Evolutionary conservation across 805 yeast species (phyloP), one percentile per base, ranked within the genome.

Genomic region (Komagataella kurtzmanii): DNA sequence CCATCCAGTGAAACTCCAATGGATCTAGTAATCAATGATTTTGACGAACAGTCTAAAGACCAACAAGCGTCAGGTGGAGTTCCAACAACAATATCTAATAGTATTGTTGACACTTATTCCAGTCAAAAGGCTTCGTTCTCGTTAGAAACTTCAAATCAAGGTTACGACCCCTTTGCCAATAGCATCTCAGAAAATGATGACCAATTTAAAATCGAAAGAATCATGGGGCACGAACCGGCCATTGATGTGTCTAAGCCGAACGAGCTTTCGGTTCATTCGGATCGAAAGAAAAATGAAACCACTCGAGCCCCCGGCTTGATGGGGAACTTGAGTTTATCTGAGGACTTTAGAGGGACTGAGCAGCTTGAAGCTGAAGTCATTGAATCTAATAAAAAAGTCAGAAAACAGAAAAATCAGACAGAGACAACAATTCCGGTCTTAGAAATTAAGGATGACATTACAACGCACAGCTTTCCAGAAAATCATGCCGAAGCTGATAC

Each of bases 231-330:
- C 6, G 3, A 10, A 7, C 6, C 40, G 3, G n/a, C 4, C 6
- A 30, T 30, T 8, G 6, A 30, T 30, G n/a, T 10, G 2, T 14
- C 40, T 10, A 14, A 4, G 14, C 40, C 40, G 14, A 10, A 8
- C 14, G 12, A 24, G 7, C 24, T 45, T 49, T 48, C 49, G 50
- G 46, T 48, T 48, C 36, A 45, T 45, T 51, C 49, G 3, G 23
- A 7, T 24, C 17, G 12, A 5, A 12, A 18, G 43, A 24, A 24
- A 21, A 46, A 17, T 14, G 52, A 46, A 50, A 36, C 49, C n/a
- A 49, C 52, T 53, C 52, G 51, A 53, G 44, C 55, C 51, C 51
- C 51, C 51, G 51, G 48, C 8, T 43, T 46, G 47, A 45, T 46
- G 40, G 19, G 49, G 36, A 47, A 17, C 3, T 50, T 46, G 14